Conservation (phyloP, 1,284 basidiomycete species). For the Golubevia sp. region DNA sequence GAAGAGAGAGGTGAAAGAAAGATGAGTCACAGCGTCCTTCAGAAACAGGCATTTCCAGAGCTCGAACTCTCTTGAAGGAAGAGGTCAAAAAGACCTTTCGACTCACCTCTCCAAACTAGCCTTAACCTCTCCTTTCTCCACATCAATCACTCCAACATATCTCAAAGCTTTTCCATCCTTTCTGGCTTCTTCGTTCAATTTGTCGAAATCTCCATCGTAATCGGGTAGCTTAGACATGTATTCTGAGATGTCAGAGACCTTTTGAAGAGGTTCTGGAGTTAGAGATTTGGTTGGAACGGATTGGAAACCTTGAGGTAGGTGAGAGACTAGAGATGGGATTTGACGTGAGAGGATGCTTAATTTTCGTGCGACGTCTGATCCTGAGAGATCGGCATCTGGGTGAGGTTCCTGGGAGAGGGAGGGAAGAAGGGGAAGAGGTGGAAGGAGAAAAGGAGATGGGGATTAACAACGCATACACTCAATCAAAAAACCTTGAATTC, state of each 20-base stretch:
- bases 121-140: conserved; percentile 74
- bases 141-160: conserved; percentile 94
- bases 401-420: conserved; percentile 78
- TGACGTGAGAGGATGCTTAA: conserved; percentile 86
- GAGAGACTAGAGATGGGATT: conserved; percentile 40
- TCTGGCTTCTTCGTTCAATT: conserved; percentile 76
- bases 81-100: background rate
- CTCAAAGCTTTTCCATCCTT: conserved; percentile 80
- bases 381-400: conserved; percentile 92
- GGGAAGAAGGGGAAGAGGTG: too few species aligned
- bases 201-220: conserved; percentile 80
- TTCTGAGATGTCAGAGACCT: conserved; percentile 71
- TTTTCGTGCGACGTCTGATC: conserved; percentile 95
- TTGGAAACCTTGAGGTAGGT: conserved; percentile 72
- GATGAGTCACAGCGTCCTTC: background rate
- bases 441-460: background rate
- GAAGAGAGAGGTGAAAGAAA: conserved; percentile 18
- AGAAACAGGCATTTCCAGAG: too few species aligned
- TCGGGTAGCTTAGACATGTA: conserved; percentile 81
- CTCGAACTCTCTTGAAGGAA: background rate
- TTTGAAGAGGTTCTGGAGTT: conserved; percentile 76
- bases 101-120: conserved; percentile 82
- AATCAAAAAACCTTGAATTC: too few species aligned
- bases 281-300: conserved; percentile 84
- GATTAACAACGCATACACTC: too few species aligned